Evolutionary conservation across 2,329 filamentous ascomycete genomes (phyloP), one percentile per base, ranked within the genome.

Genomic region (Escovopsis weberi): DNA sequence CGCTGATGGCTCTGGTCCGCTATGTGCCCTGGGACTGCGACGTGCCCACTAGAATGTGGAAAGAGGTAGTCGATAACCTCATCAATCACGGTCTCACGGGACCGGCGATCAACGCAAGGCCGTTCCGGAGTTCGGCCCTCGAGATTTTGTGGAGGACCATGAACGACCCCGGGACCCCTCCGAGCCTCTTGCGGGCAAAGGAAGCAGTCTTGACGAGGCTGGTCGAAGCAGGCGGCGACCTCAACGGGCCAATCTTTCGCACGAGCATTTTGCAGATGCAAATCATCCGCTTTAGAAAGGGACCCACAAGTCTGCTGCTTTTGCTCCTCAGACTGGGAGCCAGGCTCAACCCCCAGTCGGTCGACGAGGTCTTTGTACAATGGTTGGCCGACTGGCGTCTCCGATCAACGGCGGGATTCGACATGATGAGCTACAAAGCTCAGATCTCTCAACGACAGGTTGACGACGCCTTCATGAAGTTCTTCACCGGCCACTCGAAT

Each of bases 321-420:
- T 4, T n/a, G 12, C 34, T 47, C 12, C 7, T 37, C 0, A 8
- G n/a, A 2, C 5, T 36, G 10, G n/a, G 28, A 2, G 48, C 47
- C 15, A 33, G 19, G 2, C 41, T 49, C 11, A 6, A n/a, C 1
- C 32, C 30, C 3, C 11, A 43, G 1, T 47, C 49, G 26, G 37
- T 18, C 6, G 30, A 40, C 9, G 26, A 8, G 2, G 33, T 42
- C 11, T 43, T 50, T 6, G 4, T 9, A 11, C 0, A 11, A 4
- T 49, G 48, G 48, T 28, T 44, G 18, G 3, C 6, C 2, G 3
- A 26, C 4, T 4, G 23, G 23, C 23, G 23, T 23, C 34, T 18
- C 7, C 12, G 12, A 36, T 1, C 12, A n/a, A 12, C 6, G 4
- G 23, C 11, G 7, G 26, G 33, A 2, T 44, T 45, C 19, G 3